Evolutionary conservation across 768 basidiomycete genomes (phyloP).

Genomic region (Hemileccinum rubropunctum): DNA sequence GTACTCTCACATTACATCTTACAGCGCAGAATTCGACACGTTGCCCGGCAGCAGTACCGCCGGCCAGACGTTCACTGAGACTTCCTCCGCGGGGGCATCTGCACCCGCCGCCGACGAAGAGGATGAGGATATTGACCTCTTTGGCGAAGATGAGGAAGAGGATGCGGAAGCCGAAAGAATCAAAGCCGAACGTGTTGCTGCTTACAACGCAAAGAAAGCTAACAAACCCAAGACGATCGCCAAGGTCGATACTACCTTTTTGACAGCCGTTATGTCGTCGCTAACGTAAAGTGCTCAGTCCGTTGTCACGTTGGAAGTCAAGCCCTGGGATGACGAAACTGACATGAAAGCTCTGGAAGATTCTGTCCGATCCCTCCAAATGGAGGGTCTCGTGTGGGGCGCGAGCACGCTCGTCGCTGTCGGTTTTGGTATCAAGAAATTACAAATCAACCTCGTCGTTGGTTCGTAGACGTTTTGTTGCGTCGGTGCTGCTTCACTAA

Average conservation of each 20-base stretch:
- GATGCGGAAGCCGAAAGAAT: constrained; percentile 83
- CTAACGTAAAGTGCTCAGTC: constrained; percentile 58
- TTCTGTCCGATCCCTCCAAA: constrained; percentile 79
- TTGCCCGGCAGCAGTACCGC: constrained; percentile 86
- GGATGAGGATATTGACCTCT: constrained; percentile 81
- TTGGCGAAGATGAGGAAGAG: constrained; percentile 80
- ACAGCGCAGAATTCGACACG: constrained; percentile 68
- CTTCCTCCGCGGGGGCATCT: constrained; percentile 40
- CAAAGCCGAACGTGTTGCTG: constrained; percentile 91
- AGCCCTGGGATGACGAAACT: constrained; percentile 99
- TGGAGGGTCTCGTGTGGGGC: constrained; percentile 95
- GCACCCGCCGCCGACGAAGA: constrained; percentile 44
- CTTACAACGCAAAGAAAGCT: constrained; percentile 92
- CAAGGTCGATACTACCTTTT: constrained; percentile 53
- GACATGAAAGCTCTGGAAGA: constrained; percentile 89
- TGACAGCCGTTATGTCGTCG: constrained; percentile 3
- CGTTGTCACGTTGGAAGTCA: constrained; percentile 96
- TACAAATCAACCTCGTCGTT: constrained; percentile 67
- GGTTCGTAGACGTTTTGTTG: constrained; percentile 35
- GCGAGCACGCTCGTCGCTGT: constrained; percentile 88
- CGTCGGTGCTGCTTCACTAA: not conserved
- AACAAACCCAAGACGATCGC: constrained; percentile 83
- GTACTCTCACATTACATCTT: constrained; percentile 94
- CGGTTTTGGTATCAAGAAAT: constrained; percentile 92
- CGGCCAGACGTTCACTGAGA: constrained; percentile 66